These are phyloP conservation scores for Annulohypoxylon moriforme DNA, from an alignment of 495 filamentous ascomycete species.

Conservation along the genomic window DNA sequence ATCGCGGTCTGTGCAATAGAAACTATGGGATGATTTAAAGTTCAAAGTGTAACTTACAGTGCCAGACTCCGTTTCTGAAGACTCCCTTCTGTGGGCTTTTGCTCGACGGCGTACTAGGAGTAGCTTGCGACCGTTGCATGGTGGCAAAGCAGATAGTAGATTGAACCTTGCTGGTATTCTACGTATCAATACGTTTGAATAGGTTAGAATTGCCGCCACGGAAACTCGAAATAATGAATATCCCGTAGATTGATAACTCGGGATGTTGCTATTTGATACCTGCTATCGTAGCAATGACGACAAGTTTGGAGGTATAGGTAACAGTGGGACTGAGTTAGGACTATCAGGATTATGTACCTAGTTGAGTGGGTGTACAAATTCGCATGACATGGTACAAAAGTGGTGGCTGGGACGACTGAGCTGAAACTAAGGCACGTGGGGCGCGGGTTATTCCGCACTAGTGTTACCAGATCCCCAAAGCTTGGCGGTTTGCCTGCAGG, in stretches of 20 bases:
- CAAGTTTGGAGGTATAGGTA: background rate
- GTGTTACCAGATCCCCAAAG: background rate
- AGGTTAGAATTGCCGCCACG: background rate
- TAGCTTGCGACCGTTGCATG: conserved; percentile 40
- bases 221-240: background rate
- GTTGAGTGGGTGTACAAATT: background rate
- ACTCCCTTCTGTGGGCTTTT: conserved; percentile 62
- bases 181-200: background rate
- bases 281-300: background rate
- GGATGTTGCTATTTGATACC: conserved; percentile 4
- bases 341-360: conserved; percentile 9
- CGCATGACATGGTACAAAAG: background rate
- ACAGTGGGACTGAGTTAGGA: background rate
- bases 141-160: too few species aligned
- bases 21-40: background rate
- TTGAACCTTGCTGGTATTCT: background rate
- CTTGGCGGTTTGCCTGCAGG: background rate
- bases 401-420: conserved; percentile 2
- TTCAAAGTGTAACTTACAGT: conserved; percentile 55
- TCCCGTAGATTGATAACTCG: background rate
- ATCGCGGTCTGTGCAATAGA: conserved; percentile 8
- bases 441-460: background rate
- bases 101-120: conserved; percentile 42
- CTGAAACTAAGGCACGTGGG: conserved; percentile 5
- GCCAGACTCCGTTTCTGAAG: conserved; percentile 55